phyloP scores from a whole-genome alignment of 164 flowering plant species.

The grape (Vitis vinifera) region DNA sequence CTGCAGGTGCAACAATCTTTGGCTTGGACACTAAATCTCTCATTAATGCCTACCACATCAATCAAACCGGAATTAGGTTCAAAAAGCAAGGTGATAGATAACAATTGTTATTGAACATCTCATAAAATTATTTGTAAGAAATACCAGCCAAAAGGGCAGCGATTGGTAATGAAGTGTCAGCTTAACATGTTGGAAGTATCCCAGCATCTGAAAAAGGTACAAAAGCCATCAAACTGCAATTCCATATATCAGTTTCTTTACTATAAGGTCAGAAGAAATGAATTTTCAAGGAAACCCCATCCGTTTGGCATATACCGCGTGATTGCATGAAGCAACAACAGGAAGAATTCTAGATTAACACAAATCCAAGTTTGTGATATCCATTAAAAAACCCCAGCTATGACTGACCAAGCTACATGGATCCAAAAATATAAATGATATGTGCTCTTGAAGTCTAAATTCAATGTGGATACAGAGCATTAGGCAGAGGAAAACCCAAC shows the following conservation, averaged over 20 bases:
- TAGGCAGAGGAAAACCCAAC: too few relatives aligned
- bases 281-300: neutral
- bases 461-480: too few relatives aligned
- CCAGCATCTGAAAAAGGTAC: constrained; percentile 79
- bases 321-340: constrained; percentile 2
- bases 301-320: neutral
- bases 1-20: constrained; percentile 43
- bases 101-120: neutral
- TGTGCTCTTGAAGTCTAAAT: too few relatives aligned
- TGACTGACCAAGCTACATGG: neutral
- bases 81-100: neutral
- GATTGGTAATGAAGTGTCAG: constrained; percentile 79
- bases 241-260: neutral
- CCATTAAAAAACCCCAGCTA: neutral
- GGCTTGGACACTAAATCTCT: constrained; percentile 75
- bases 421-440: neutral
- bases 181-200: constrained; percentile 78
- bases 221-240: constrained; percentile 3
- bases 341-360: neutral
- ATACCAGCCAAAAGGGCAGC: constrained; percentile 89
- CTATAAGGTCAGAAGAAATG: neutral
- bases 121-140: constrained; percentile 7
- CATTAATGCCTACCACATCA: constrained; percentile 55
- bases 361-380: neutral
- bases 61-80: constrained; percentile 8